These are phyloP conservation scores for Dendrocalamus latiflorus DNA, from an alignment of 202 grass and related monocot species.

Conservation along the genomic window DNA sequence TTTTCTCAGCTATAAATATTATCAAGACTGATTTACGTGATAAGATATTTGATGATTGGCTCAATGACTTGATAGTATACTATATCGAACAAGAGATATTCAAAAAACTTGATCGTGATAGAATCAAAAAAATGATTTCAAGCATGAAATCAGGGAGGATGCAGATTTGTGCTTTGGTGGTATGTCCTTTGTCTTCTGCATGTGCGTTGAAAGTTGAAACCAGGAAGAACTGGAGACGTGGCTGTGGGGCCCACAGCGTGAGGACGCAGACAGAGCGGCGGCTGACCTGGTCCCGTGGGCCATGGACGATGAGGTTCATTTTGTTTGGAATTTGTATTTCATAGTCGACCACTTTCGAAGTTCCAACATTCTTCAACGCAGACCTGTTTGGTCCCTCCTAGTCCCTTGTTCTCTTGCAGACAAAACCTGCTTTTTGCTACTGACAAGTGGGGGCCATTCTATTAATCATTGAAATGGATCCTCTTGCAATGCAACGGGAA, in stretches of 20 bases:
- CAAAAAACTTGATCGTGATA: no score
- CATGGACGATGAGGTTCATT: neutral
- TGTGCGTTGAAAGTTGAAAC: slow-evolving; percentile 18
- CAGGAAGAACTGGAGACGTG: neutral
- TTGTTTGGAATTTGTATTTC: neutral
- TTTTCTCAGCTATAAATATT: no score
- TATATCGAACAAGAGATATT: no score
- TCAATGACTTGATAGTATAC: no score
- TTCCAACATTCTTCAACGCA: neutral
- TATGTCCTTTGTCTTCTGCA: neutral
- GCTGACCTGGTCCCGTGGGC: neutral
- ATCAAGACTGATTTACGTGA: no score
- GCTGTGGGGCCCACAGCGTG: neutral
- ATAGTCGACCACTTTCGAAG: neutral
- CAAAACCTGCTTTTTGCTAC: neutral
- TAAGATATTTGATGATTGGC: no score
- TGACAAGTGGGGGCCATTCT: neutral
- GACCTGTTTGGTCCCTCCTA: neutral
- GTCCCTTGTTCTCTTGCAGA: neutral
- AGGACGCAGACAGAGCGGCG: neutral
- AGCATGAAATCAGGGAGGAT: no score
- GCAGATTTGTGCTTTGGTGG: no score
- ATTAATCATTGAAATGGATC: neutral
- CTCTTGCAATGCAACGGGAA: neutral
- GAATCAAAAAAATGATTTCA: no score